Base-by-base conservation (phyloP, 352 stramenopile genomes). In the Blastocystis sp. region DNA sequence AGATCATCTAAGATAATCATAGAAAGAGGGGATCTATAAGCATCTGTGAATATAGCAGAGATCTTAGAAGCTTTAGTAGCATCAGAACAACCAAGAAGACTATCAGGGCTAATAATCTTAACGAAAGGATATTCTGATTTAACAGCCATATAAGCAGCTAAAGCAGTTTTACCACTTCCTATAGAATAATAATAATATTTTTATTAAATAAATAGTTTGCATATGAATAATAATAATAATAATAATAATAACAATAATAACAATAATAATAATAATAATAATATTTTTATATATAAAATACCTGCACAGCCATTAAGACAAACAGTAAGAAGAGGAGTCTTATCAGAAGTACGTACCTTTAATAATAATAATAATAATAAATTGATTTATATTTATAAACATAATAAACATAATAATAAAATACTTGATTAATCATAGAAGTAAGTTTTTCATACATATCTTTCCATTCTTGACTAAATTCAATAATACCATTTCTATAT, bases 1-100 rank as follows among this genome's bases (percentile, higher is more conserved):
- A 99, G 90, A 70, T 99, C 89, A 73, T 99, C 91, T 37, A 99
- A 81, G 57, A 98, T 88, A 72, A 99, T 96, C 58, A 99, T 82
- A 18, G 86, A 94, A 7, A 96, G 74, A 0, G 87, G 80, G 33
- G 83, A 94, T 67, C 93, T 93, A 73, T 96, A 97, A 2, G 88
- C 88, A 73, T 97, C 89, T 66, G 94, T 79, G 58, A 94, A 94
- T 13, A 75, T 62, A 21, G 68, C 71, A 9, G 58, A 55, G 18
- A 80, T 71, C 24, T 32, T 24, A 11, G 21, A 32, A 5, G 35
- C 46, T 73, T 96, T 96, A 64, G 78, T 73, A 55, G 71, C 81
- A 58, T 96, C 90, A 0, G 77, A 77, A 35, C 84, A 84, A 24
- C 86, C 88, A 66, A 98, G 93, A 68, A 97, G 86, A 65, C 91